These are phyloP conservation scores for Corylus heterophylla DNA, from an alignment of 306 rosid species.

Conservation along the genomic window DNA sequence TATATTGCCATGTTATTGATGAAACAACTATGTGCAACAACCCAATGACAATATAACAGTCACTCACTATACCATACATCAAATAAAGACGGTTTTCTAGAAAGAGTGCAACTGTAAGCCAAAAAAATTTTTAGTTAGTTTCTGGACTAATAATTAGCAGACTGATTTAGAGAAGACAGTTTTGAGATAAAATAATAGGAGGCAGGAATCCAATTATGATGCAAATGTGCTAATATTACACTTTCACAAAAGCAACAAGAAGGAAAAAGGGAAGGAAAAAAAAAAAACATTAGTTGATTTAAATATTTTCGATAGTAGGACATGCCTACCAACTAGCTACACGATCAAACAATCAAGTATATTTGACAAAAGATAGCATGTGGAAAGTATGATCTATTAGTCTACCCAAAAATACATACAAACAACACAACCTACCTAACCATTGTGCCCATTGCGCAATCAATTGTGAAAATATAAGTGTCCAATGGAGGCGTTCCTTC, in stretches of 20 bases:
- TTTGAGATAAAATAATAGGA: not conserved
- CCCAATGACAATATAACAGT: not conserved
- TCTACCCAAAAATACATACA: constrained; percentile 18
- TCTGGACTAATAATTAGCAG: not conserved
- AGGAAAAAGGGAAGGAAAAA: not conserved
- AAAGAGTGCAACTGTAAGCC: not conserved
- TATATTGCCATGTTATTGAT: not conserved
- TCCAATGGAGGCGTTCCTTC: constrained; percentile 82
- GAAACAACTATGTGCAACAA: not conserved
- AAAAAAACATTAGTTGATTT: not conserved
- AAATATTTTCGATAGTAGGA: not conserved
- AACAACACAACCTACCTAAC: constrained; percentile 60
- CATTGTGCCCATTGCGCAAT: constrained; percentile 89
- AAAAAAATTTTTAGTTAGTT: not conserved
- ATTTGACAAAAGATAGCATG: not conserved
- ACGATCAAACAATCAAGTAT: not conserved
- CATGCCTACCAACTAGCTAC: not conserved
- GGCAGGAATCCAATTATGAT: not conserved
- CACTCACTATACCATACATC: not conserved
- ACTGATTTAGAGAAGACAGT: not conserved
- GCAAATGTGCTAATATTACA: not conserved
- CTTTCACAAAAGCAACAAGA: not conserved
- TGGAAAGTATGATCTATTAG: not conserved
- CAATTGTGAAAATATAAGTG: constrained; percentile 69
- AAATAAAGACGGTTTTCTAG: not conserved